Evolutionary conservation across 2,329 filamentous ascomycete genomes (phyloP).

Genomic region (Curvularia eragrostidis): DNA sequence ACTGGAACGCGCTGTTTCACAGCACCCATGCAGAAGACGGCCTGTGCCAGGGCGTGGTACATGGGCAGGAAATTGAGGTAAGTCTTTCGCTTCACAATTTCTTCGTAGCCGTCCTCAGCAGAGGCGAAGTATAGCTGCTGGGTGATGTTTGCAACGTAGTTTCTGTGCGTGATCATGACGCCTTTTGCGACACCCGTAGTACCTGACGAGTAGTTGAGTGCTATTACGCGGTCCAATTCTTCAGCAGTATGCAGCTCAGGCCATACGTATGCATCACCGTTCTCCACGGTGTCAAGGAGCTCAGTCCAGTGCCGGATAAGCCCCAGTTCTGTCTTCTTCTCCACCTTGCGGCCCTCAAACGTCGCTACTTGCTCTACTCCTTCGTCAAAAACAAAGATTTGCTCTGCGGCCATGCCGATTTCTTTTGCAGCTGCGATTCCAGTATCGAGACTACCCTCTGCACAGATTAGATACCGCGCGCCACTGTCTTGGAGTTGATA

Average conservation of each 20-base stretch:
- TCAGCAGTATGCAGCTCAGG: slow-evolving; percentile 60
- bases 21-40: slow-evolving; percentile 68
- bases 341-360: slow-evolving; percentile 52
- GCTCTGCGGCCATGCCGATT: slow-evolving; percentile 61
- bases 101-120: slow-evolving; percentile 58
- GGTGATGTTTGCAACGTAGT: slow-evolving; percentile 74
- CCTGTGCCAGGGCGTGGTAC: slow-evolving; percentile 65
- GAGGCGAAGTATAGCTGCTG: slow-evolving; percentile 62
- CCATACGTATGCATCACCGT: slow-evolving; percentile 70
- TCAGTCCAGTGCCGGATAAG: slow-evolving; percentile 67
- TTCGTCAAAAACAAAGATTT: slow-evolving; percentile 72
- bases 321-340: slow-evolving; percentile 48
- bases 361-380: slow-evolving; percentile 51
- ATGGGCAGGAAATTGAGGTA: slow-evolving; percentile 73
- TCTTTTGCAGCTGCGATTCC: slow-evolving; percentile 70
- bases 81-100: slow-evolving; percentile 51
- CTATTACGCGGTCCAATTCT: slow-evolving; percentile 62
- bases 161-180: slow-evolving; percentile 79
- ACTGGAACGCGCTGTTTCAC: slow-evolving; percentile 66
- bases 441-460: slow-evolving; percentile 64
- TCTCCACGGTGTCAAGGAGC: slow-evolving; percentile 57
- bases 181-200: slow-evolving; percentile 86
- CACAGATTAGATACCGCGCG: slow-evolving; percentile 71
- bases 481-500: slow-evolving; percentile 77
- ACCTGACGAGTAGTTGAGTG: slow-evolving; percentile 79